phyloP scores from a whole-genome alignment of 257 asterid genomes.

The Anisodus tanguticus region DNA sequence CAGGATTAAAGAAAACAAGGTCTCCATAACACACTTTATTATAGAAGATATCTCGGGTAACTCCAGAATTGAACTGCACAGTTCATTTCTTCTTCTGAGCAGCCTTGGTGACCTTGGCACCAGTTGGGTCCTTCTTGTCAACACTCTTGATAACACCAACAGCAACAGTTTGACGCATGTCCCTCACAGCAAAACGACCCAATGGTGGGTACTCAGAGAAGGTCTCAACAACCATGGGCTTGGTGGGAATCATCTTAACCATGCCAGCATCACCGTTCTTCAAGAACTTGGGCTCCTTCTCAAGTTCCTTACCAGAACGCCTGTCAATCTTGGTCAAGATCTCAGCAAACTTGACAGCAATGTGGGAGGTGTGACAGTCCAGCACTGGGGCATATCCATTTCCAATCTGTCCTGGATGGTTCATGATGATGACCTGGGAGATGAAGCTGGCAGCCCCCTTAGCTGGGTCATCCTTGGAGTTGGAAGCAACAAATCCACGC shows the following conservation, averaged over 20 bases:
- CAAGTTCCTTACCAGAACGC: slow-evolving; percentile 76
- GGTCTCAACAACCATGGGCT: slow-evolving; percentile 82
- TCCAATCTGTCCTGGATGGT: slow-evolving; percentile 83
- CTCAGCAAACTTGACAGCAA: slow-evolving; percentile 72
- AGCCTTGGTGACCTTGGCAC: slow-evolving; percentile 83
- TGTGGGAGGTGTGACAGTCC: slow-evolving; percentile 74
- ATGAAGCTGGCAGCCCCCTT: slow-evolving; percentile 71
- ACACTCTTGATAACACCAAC: slow-evolving; percentile 75
- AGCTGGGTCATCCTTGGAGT: slow-evolving; percentile 83
- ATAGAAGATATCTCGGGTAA: background rate
- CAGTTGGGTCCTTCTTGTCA: slow-evolving; percentile 74
- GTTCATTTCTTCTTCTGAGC: slow-evolving; percentile 78
- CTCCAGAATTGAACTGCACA: slow-evolving; percentile 27
- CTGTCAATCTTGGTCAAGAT: slow-evolving; percentile 77
- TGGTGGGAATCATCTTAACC: slow-evolving; percentile 83
- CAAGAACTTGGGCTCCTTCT: slow-evolving; percentile 79
- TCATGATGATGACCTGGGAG: slow-evolving; percentile 78
- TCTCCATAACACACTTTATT: slow-evolving; percentile 27
- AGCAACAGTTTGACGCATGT: slow-evolving; percentile 82
- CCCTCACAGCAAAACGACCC: slow-evolving; percentile 75
- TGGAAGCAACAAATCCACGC: slow-evolving; percentile 81
- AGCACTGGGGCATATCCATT: slow-evolving; percentile 74
- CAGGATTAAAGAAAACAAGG: background rate
- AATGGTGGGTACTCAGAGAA: slow-evolving; percentile 66
- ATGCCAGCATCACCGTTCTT: slow-evolving; percentile 79